These are phyloP conservation scores for Quercus tomentella DNA, from an alignment of 331 rosid species.

Conservation along the genomic window DNA sequence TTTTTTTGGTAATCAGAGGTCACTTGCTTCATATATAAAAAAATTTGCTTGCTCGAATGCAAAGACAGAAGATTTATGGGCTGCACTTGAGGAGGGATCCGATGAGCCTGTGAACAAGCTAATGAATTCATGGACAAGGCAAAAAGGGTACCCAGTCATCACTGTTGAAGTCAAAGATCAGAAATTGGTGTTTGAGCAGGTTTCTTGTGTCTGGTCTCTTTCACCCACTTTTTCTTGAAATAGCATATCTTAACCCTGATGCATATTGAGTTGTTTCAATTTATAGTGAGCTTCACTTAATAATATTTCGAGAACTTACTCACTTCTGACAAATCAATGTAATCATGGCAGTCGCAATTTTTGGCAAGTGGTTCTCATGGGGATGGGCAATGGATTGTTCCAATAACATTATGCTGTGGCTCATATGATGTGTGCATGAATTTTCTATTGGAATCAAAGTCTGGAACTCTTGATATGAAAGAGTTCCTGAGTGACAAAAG, in stretches of 20 bases:
- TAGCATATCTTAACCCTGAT: not conserved
- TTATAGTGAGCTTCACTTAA: not conserved
- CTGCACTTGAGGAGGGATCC: conserved; percentile 52
- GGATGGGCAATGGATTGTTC: conserved; percentile 48
- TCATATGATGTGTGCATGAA: conserved; percentile 38
- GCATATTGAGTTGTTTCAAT: not conserved
- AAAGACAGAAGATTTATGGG: conserved; percentile 53
- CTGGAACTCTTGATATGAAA: conserved; percentile 28
- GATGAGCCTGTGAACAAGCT: conserved; percentile 45
- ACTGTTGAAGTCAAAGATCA: conserved; percentile 36
- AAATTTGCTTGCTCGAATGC: conserved; percentile 49
- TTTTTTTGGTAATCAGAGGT: conserved; percentile 27
- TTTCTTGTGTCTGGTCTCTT: conserved; percentile 9
- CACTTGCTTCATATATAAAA: conserved; percentile 44
- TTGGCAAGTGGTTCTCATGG: conserved; percentile 41
- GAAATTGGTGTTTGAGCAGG: conserved; percentile 42
- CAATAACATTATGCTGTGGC: conserved; percentile 42
- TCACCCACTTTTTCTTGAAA: not conserved
- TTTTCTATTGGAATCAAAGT: conserved; percentile 34
- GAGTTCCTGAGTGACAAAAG: conserved; percentile 13
- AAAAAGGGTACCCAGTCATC: conserved; percentile 46
- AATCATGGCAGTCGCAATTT: conserved; percentile 41
- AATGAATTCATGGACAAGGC: conserved; percentile 56
- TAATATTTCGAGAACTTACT: not conserved
- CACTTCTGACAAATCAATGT: not conserved